Evolutionary conservation across 192 early-diverging fungal genomes (phyloP), one percentile per base, ranked within the genome.

Genomic region (Gigaspora rosea): DNA sequence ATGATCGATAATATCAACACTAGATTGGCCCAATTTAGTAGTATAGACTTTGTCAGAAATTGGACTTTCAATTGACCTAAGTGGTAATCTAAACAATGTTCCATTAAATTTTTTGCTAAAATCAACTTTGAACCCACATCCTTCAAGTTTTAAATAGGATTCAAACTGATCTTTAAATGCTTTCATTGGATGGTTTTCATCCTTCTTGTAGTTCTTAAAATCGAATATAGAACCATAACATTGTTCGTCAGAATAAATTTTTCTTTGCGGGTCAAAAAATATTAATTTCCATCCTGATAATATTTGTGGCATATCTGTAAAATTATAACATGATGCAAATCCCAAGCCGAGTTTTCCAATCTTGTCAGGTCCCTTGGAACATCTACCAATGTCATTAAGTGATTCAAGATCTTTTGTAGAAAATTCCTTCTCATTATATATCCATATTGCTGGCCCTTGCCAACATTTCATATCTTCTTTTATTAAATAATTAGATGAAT

Each of bases 301-400:
- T 46, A 83, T 58, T 15, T 77, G 78, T 0, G 82, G 82, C 12
- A 83, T 70, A 54, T 83, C 82, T 0, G 80, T 81, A 41, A 81
- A 32, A 41, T 83, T 80, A 62, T 79, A 83, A 8, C 58, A 75
- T 41, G 54, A 66, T 20, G 78, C 72, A 48, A 83, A 83, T 5
- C 82, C 82, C 11, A 71, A 62, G 3, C 82, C 82, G 27, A 75
- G 72, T 8, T 73, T 76, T 16, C 82, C 82, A 11, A 83, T 81
- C 33, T 78, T 80, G 6, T 62, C 62, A 2, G 70, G 36, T 27
- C 4, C 15, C 22, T 83, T 81, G 48, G 50, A 75, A 9, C 77
- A 73, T 1, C 69, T 49, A 4, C 59, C 77, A 59, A 83, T 22
- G 4, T 76, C 48, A 11, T 58, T 46, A 52, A 83, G 47, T 4